These are phyloP conservation scores for Xylaria cubensis DNA, from an alignment of 495 filamentous ascomycete genomes.

Conservation along the genomic window DNA sequence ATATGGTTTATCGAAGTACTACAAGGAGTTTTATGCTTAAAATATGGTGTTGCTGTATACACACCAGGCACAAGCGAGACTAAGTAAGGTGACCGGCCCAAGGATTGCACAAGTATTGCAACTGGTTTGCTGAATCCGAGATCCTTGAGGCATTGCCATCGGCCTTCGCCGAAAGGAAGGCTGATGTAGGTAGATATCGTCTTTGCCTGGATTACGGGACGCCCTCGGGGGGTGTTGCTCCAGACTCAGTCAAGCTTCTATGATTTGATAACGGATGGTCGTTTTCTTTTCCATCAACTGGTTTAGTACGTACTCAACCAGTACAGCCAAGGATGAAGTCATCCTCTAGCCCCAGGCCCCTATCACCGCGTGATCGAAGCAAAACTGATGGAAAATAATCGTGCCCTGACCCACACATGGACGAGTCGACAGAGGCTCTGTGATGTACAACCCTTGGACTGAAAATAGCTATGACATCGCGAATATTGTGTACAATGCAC, in stretches of 20 bases:
- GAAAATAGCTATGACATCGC: background rate
- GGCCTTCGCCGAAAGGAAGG: constrained; percentile 22
- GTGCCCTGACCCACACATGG: constrained; percentile 4
- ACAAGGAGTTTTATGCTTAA: constrained; percentile 16
- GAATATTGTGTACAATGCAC: background rate
- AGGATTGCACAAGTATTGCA: background rate
- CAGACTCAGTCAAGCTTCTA: background rate
- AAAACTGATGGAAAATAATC: background rate
- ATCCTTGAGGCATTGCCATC: background rate
- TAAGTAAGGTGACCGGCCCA: background rate
- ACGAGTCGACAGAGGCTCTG: constrained; percentile 4
- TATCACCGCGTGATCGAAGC: constrained; percentile 9
- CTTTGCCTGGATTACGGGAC: constrained; percentile 5
- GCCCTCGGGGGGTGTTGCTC: background rate
- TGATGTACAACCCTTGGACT: background rate
- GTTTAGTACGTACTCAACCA: background rate
- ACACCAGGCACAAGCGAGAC: background rate
- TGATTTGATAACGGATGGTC: constrained; percentile 16
- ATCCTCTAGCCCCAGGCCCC: background rate
- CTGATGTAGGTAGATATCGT: constrained; percentile 9
- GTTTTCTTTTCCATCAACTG: background rate
- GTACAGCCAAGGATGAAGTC: constrained; percentile 11
- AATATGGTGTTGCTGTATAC: constrained; percentile 2
- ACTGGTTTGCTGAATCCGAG: background rate
- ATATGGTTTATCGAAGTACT: background rate